Evolutionary conservation across 2,329 filamentous ascomycete species (phyloP).

Genomic region (Alternaria novae-zelandiae): DNA sequence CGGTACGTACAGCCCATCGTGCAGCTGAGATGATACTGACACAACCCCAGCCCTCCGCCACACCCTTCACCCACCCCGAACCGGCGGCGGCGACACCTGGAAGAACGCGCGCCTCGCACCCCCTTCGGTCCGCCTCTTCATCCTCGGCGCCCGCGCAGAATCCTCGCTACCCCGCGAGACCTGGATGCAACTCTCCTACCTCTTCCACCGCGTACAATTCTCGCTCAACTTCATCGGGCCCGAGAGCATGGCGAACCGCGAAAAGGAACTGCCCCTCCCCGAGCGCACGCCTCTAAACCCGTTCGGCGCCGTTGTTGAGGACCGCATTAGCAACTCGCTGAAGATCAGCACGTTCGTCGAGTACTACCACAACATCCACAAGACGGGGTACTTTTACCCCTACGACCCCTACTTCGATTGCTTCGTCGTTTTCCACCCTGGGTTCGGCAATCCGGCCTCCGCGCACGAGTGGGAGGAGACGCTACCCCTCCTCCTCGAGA

Average conservation of each 20-base stretch:
- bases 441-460: conserved; percentile 90
- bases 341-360: conserved; percentile 98
- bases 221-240: conserved; percentile 95
- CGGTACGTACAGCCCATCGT: conserved; percentile 63
- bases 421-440: conserved; percentile 96
- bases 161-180: conserved; percentile 92
- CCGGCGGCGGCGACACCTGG: conserved; percentile 75
- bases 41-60: conserved; percentile 77
- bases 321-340: conserved; percentile 83
- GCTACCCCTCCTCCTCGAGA: conserved; percentile 86
- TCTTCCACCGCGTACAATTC: conserved; percentile 91
- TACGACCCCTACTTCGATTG: conserved; percentile 99
- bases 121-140: conserved; percentile 88
- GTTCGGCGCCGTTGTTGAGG: conserved; percentile 92
- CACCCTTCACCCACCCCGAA: conserved; percentile 84
- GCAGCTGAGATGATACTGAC: conserved; percentile 10
- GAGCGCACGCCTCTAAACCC: conserved; percentile 84
- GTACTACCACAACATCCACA: conserved; percentile 96
- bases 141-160: conserved; percentile 94
- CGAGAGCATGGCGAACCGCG: conserved; percentile 93
- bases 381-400: conserved; percentile 86
- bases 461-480: conserved; percentile 95
- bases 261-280: conserved; percentile 90
- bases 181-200: conserved; percentile 91
- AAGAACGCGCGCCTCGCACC: conserved; percentile 83